Evolutionary conservation across 2,329 filamentous ascomycete genomes (phyloP).

Genomic region (Neofusicoccum umdonicola): DNA sequence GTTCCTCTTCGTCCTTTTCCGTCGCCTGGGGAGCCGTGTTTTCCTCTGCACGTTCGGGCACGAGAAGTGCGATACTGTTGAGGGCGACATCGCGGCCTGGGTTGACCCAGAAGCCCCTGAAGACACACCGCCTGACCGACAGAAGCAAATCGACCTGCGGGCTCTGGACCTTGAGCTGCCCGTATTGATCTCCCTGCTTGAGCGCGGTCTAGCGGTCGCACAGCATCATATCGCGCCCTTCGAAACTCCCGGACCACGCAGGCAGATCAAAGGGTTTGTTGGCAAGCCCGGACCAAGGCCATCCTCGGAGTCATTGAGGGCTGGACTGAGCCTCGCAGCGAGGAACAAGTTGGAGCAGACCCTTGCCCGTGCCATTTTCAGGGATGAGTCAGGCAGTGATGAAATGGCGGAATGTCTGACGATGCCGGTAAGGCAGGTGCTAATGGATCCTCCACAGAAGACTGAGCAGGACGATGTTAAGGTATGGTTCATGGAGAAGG

Average conservation of each 20-base stretch:
- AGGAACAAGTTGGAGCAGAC: slow-evolving; percentile 46
- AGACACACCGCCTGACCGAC: slow-evolving; percentile 18
- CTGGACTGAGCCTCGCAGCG: slow-evolving; percentile 34
- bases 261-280: not conserved
- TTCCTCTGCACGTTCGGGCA: slow-evolving; percentile 41
- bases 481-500: slow-evolving; percentile 56
- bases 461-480: slow-evolving; percentile 41
- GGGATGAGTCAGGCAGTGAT: slow-evolving; percentile 31
- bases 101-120: not conserved
- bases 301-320: slow-evolving; percentile 26
- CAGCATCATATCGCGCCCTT: slow-evolving; percentile 32
- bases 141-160: not conserved
- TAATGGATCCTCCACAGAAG: slow-evolving; percentile 32
- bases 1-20: slow-evolving; percentile 40
- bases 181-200: slow-evolving; percentile 42
- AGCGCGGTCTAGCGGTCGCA: slow-evolving; percentile 39
- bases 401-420: slow-evolving; percentile 42
- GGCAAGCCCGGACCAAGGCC: not conserved
- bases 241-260: not conserved
- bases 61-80: slow-evolving; percentile 26
- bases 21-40: slow-evolving; percentile 38
- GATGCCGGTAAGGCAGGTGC: slow-evolving; percentile 33
- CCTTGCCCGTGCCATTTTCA: slow-evolving; percentile 45
- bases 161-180: slow-evolving; percentile 38
- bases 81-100: slow-evolving; percentile 27